Evolutionary conservation across 2,329 filamentous ascomycete genomes (phyloP).

Genomic region (Ploettnerulaceae sp.): DNA sequence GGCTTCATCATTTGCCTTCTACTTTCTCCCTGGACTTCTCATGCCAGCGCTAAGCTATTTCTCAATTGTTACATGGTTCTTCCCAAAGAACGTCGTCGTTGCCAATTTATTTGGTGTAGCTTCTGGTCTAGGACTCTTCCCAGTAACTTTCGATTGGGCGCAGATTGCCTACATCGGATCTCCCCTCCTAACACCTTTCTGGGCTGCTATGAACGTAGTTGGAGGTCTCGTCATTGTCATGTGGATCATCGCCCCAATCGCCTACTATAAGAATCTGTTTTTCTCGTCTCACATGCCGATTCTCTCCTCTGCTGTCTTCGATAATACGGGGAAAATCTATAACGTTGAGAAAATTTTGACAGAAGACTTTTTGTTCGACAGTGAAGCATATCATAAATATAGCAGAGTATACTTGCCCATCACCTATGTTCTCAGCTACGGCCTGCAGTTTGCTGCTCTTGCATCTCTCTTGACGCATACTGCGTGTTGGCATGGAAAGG

Average conservation of each 20-base stretch:
- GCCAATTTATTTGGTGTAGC: slow-evolving; percentile 82
- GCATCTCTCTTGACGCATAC: slow-evolving; percentile 78
- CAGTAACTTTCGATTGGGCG: slow-evolving; percentile 86
- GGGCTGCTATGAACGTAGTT: slow-evolving; percentile 81
- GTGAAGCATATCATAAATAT: slow-evolving; percentile 71
- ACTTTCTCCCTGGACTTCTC: slow-evolving; percentile 77
- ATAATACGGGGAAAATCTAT: slow-evolving; percentile 76
- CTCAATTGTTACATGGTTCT: slow-evolving; percentile 84
- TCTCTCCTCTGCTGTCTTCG: slow-evolving; percentile 77
- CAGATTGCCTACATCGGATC: slow-evolving; percentile 83
- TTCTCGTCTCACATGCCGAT: slow-evolving; percentile 85
- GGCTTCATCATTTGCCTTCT: slow-evolving; percentile 68
- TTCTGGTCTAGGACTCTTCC: slow-evolving; percentile 80
- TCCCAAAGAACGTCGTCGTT: slow-evolving; percentile 78
- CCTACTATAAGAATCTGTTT: slow-evolving; percentile 76
- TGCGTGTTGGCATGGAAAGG: slow-evolving; percentile 75
- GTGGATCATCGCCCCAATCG: slow-evolving; percentile 76
- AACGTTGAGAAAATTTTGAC: slow-evolving; percentile 78
- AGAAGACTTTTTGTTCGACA: slow-evolving; percentile 71
- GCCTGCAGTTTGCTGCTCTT: slow-evolving; percentile 77
- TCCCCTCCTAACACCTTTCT: slow-evolving; percentile 76
- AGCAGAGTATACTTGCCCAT: slow-evolving; percentile 81
- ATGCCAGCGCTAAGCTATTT: slow-evolving; percentile 86
- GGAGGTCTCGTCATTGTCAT: slow-evolving; percentile 76
- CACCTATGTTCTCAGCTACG: slow-evolving; percentile 83